Percentiles rank a stretch among this genome's conserved stretches.
phyloP scores from a whole-genome alignment of 1,139 yeast genomes.

The Zhuliangozyma blackwelliae region DNA sequence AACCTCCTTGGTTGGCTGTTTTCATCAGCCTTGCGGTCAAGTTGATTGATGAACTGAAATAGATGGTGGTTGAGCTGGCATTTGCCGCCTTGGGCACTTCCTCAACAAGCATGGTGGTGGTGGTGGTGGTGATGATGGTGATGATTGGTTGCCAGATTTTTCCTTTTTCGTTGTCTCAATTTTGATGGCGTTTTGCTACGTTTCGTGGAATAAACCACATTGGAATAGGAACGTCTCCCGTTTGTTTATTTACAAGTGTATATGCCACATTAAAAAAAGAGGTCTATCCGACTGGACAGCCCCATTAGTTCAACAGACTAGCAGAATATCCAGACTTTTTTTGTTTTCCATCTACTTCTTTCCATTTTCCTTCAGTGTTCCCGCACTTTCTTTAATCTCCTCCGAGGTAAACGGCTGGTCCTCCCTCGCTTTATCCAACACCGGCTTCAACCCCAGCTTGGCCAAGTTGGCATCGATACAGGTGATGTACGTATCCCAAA shows the following conservation, averaged over 20 bases:
- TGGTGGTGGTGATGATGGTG: too few species aligned
- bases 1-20: constrained; percentile 4
- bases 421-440: constrained; percentile 84
- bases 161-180: too few species aligned
- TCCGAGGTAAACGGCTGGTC: constrained; percentile 72
- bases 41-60: constrained; percentile 43
- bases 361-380: constrained; percentile 8
- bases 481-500: constrained; percentile 82
- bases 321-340: too few species aligned
- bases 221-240: too few species aligned
- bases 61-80: constrained; percentile 34
- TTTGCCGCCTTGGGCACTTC: constrained; percentile 38
- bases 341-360: background rate
- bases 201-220: too few species aligned
- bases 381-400: constrained; percentile 26
- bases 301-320: too few species aligned
- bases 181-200: too few species aligned
- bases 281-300: too few species aligned
- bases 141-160: too few species aligned
- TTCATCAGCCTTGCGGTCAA: constrained; percentile 35
- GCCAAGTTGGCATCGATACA: constrained; percentile 79
- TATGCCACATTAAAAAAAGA: too few species aligned
- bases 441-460: constrained; percentile 71
- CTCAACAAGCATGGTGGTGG: constrained; percentile 37
- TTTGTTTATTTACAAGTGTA: too few species aligned